Conservation (phyloP, 768 basidiomycete species). For the Hericium erinaceus region DNA sequence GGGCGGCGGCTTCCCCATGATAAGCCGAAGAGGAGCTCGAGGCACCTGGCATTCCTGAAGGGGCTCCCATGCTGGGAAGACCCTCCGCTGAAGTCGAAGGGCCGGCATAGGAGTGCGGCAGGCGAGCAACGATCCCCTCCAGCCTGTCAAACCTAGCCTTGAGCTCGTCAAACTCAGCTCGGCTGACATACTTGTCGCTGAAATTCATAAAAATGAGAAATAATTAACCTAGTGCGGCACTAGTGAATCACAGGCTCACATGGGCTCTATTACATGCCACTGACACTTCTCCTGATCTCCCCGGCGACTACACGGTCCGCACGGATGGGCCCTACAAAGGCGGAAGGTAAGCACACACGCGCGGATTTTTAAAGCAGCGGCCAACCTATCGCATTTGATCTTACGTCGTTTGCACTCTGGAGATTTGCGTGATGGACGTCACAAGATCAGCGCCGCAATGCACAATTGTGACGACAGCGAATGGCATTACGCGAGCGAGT, state of each 20-base stretch:
- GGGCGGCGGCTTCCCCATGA: slow-evolving; percentile 1
- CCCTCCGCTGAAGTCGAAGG: background rate
- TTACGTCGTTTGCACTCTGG: slow-evolving; percentile 80
- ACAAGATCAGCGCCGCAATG: slow-evolving; percentile 11
- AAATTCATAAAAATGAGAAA: background rate
- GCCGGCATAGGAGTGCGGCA: slow-evolving; percentile 7
- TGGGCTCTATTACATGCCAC: slow-evolving; percentile 76
- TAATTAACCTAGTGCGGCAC: background rate
- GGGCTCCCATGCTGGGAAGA: background rate
- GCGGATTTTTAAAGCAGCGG: slow-evolving; percentile 9
- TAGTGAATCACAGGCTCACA: slow-evolving; percentile 38
- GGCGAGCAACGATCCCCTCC: slow-evolving; percentile 40
- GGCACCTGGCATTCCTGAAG: background rate
- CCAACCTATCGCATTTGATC: slow-evolving; percentile 80
- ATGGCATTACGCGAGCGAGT: background rate
- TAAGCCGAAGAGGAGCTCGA: slow-evolving; percentile 3
- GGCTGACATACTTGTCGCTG: slow-evolving; percentile 76
- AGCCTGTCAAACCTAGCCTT: slow-evolving; percentile 56
- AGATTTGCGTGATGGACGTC: slow-evolving; percentile 17
- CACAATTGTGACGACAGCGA: slow-evolving; percentile 5
- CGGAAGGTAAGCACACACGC: slow-evolving; percentile 9
- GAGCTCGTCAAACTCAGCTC: slow-evolving; percentile 70
- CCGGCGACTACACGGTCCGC: slow-evolving; percentile 70
- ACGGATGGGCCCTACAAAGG: slow-evolving; percentile 59
- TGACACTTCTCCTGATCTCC: slow-evolving; percentile 75